Percentiles rank a stretch among this genome's conserved stretches.
These are phyloP conservation scores for Rhododendron simsii DNA, from an alignment of 148 eudicot genomes.

Conservation along the genomic window DNA sequence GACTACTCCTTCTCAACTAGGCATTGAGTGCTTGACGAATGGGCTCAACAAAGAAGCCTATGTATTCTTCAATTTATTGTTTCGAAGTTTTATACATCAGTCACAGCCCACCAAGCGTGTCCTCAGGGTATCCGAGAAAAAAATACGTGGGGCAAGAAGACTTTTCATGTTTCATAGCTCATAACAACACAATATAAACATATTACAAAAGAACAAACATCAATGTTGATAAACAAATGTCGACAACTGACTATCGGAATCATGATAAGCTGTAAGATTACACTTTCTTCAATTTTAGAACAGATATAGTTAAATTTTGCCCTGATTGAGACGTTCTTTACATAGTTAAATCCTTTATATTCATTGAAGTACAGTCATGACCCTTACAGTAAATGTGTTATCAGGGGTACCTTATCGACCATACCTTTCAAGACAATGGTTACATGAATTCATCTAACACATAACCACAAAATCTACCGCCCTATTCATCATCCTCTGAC, in stretches of 20 bases:
- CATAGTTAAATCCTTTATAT: neutral
- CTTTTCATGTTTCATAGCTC: neutral
- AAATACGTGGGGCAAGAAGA: neutral
- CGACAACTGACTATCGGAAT: neutral
- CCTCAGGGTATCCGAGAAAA: neutral
- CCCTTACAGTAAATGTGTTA: neutral
- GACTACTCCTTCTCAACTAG: neutral
- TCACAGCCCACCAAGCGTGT: neutral
- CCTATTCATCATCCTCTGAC: neutral
- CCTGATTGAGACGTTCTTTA: neutral
- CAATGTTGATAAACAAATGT: neutral
- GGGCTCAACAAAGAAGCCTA: neutral
- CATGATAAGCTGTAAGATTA: neutral
- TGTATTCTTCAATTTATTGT: neutral
- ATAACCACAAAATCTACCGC: neutral
- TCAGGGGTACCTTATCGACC: neutral
- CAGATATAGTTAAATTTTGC: neutral
- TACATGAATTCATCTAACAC: conserved; percentile 1
- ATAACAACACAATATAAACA: neutral
- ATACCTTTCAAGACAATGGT: neutral
- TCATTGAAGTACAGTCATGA: neutral
- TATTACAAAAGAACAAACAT: neutral
- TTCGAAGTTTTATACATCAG: neutral
- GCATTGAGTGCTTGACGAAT: neutral
- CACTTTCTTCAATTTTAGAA: neutral